These are phyloP conservation scores for Pichia sp. DNA, from an alignment of 1,139 yeast genomes.

Conservation along the genomic window DNA sequence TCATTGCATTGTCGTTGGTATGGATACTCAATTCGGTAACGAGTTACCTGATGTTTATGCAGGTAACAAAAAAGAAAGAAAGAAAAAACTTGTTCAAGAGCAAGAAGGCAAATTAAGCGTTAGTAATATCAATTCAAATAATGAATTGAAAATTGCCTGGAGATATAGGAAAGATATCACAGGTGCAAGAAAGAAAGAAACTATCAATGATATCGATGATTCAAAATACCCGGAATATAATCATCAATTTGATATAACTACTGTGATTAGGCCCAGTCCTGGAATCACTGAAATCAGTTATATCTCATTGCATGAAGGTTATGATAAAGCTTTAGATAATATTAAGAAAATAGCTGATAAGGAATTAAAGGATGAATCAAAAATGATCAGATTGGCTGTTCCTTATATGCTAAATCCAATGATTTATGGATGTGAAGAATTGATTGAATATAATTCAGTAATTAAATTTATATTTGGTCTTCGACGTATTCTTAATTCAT, in stretches of 20 bases:
- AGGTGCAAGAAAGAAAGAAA: background rate
- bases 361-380: conserved; percentile 28
- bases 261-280: conserved; percentile 62
- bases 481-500: conserved; percentile 46
- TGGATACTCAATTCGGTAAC: conserved; percentile 54
- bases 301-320: conserved; percentile 35
- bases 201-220: conserved; percentile 21
- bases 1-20: conserved; percentile 65
- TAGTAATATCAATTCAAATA: conserved; percentile 47
- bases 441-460: conserved; percentile 38
- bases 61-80: conserved; percentile 63
- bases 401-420: conserved; percentile 82
- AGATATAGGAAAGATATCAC: conserved; percentile 47
- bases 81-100: conserved; percentile 50
- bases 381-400: conserved; percentile 58
- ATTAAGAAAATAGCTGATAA: conserved; percentile 38
- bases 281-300: conserved; percentile 53
- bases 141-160: conserved; percentile 81
- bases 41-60: conserved; percentile 77
- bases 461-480: conserved; percentile 61
- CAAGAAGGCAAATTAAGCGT: conserved; percentile 64
- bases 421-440: conserved; percentile 48
- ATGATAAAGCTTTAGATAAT: conserved; percentile 33
- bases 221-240: conserved; percentile 47
- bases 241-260: conserved; percentile 72